A percentile compares a stretch with the other conserved stretches of the same genome.
phyloP scores from a whole-genome alignment of 108 stramenopile genomes.

The Nannochloropsis gaditana region DNA sequence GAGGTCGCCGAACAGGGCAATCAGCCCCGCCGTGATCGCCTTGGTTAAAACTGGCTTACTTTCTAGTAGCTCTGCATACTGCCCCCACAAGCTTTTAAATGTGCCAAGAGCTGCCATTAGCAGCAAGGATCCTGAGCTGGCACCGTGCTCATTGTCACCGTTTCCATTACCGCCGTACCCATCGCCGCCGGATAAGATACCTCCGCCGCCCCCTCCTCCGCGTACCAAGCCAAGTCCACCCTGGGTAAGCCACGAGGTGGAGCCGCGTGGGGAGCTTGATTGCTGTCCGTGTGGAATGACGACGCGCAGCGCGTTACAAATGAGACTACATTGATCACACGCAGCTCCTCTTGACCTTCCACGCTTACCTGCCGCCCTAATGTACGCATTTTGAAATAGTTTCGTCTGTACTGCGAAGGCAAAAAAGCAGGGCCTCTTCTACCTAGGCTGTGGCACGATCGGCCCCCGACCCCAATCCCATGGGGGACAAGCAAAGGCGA shows the following conservation, averaged over 20 bases:
- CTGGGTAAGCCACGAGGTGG: neutral
- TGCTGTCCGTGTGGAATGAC: no score
- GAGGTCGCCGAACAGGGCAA: slow-evolving; percentile 32
- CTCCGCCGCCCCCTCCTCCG: neutral
- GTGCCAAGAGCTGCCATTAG: neutral
- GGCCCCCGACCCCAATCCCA: no score
- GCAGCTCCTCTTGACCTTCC: no score
- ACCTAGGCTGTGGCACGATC: no score
- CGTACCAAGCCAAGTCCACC: slow-evolving; percentile 2
- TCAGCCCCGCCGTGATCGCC: slow-evolving; percentile 36
- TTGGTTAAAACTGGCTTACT: slow-evolving; percentile 31
- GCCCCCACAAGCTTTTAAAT: slow-evolving; percentile 30
- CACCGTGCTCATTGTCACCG: neutral
- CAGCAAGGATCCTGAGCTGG: neutral
- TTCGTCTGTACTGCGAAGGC: no score
- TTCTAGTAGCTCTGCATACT: slow-evolving; percentile 23
- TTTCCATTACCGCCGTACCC: neutral
- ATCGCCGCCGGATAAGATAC: neutral
- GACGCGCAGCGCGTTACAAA: no score
- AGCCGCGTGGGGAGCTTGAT: no score
- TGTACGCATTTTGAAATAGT: no score
- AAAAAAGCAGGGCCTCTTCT: no score
- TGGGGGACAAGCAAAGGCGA: no score
- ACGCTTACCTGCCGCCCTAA: no score
- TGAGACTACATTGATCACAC: no score